phyloP scores from a whole-genome alignment of 1,139 yeast species.

The Wickerhamiella pararugosa region DNA sequence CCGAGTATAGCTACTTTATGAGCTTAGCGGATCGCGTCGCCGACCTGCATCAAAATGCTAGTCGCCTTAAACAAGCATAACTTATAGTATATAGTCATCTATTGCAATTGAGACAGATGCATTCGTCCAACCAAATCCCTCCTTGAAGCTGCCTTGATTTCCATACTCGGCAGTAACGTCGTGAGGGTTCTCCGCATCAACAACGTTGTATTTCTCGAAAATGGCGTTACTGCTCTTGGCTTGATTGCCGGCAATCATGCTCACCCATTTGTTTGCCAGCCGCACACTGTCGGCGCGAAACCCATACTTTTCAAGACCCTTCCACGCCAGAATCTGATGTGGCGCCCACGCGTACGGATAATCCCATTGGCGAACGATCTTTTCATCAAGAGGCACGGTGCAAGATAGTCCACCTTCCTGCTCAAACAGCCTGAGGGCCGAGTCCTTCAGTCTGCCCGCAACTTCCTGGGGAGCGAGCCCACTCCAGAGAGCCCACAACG shows the following conservation, averaged over 20 bases:
- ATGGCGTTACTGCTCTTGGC: conserved; percentile 42
- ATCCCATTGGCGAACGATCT: conserved; percentile 94
- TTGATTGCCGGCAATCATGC: conserved; percentile 57
- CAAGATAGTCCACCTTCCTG: conserved; percentile 81
- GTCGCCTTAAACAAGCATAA: conserved; percentile 22
- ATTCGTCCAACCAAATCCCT: conserved; percentile 43
- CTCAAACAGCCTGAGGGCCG: conserved; percentile 60
- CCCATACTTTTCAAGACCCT: conserved; percentile 65
- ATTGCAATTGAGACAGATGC: conserved; percentile 35
- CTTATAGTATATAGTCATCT: too few species aligned
- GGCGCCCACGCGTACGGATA: conserved; percentile 99
- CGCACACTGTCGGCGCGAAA: conserved; percentile 51
- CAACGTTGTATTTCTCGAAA: conserved; percentile 90
- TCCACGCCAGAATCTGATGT: conserved; percentile 91
- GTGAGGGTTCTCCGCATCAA: conserved; percentile 72
- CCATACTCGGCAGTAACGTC: conserved; percentile 94
- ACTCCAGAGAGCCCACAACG: conserved; percentile 90
- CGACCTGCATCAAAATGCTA: conserved; percentile 66
- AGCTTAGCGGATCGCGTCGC: conserved; percentile 84
- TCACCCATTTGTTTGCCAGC: conserved; percentile 75
- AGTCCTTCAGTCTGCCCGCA: conserved; percentile 46
- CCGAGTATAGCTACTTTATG: conserved; percentile 77
- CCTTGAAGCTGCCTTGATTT: conserved; percentile 85
- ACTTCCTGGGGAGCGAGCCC: conserved; percentile 60
- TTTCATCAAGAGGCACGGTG: conserved; percentile 66